phyloP scores from a whole-genome alignment of 2,329 filamentous ascomycete species.

The Claviceps humidiphila region DNA sequence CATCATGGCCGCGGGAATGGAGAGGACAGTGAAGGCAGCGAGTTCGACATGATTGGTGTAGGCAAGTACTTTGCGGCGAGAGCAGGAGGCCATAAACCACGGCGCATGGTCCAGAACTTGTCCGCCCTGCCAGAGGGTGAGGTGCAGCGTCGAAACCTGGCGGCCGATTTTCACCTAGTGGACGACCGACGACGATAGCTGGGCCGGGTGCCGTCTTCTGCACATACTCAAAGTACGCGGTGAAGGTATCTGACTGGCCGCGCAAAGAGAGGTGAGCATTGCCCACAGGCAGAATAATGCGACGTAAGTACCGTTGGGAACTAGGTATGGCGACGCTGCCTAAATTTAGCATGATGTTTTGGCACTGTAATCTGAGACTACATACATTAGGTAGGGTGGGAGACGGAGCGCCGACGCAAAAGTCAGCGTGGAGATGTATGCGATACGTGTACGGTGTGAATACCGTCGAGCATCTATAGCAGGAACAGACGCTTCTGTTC shows the following conservation, averaged over 20 bases:
- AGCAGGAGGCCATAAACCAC: conserved; percentile 15
- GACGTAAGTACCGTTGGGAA: conserved; percentile 29
- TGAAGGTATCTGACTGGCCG: conserved; percentile 20
- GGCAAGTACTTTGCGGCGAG: conserved; percentile 17
- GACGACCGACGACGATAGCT: conserved; percentile 15
- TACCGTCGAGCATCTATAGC: conserved; percentile 6
- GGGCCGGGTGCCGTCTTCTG: conserved; percentile 20
- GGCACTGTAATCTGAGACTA: too few relatives aligned
- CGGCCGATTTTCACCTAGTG: conserved; percentile 4
- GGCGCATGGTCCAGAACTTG: conserved; percentile 14
- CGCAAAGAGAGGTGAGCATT: conserved; percentile 15
- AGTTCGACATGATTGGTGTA: conserved; percentile 20
- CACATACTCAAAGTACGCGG: conserved; percentile 23
- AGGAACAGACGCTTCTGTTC: neutral
- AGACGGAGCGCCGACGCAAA: neutral
- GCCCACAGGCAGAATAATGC: conserved; percentile 21
- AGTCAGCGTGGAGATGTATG: conserved; percentile 10
- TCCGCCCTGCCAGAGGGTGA: conserved; percentile 21
- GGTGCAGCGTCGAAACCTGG: conserved; percentile 2
- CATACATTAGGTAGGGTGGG: too few relatives aligned
- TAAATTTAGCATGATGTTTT: neutral
- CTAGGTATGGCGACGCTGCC: conserved; percentile 4
- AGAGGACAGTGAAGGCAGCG: conserved; percentile 15
- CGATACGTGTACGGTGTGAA: conserved; percentile 6
- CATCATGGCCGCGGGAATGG: conserved; percentile 10